Base-by-base conservation (phyloP, 176 grass and related monocot species). In the Hordeum marinum region DNA sequence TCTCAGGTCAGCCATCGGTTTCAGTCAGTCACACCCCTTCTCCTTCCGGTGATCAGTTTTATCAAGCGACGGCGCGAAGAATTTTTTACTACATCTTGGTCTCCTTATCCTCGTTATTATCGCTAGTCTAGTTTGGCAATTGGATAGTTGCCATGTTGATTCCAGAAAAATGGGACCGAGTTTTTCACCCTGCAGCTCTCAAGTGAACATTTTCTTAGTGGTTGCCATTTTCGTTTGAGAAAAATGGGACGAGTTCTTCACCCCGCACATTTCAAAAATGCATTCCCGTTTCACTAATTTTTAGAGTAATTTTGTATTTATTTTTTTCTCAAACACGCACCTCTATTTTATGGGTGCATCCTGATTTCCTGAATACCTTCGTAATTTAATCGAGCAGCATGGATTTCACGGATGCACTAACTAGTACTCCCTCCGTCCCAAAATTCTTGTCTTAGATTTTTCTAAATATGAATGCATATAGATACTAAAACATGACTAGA, bases 1-100 rank as follows among this genome's bases (percentile, higher is more conserved):
- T 98, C 96, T 60, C 96, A 98, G 95, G 95, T 98, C 80, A 31
- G 80, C 59, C 65, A 69, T 59, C 13, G 2, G 6, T 8, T 3
- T 32, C 31, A 3, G 54, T 46, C 11, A 21, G 3, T 5, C 27
- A 20, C 2, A 3, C n/a, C 37, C 5, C 8, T 77, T 64, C 7
- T 21, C 24, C 78, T 18, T 54, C 67, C 68, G 7, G 8, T n/a
- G 18, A 24, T 27, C 52, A 36, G 46, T 76, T 76, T 82, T 39
- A 58, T 76, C 42, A 62, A 25, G 24, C 11, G 8, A 20, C 75
- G 9, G 3, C 27, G 5, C 20, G 2, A 68, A 80, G 54, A 6
- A 29, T 11, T 54, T 12, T 45, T 12, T 15, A 40, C 35, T 37
- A 12, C 48, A 43, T 78, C 1, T 29, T 11, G 27, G 31, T 20